These are phyloP conservation scores for Boletus pseudo-olivaceus DNA, from an alignment of 768 basidiomycete species.

Conservation along the genomic window DNA sequence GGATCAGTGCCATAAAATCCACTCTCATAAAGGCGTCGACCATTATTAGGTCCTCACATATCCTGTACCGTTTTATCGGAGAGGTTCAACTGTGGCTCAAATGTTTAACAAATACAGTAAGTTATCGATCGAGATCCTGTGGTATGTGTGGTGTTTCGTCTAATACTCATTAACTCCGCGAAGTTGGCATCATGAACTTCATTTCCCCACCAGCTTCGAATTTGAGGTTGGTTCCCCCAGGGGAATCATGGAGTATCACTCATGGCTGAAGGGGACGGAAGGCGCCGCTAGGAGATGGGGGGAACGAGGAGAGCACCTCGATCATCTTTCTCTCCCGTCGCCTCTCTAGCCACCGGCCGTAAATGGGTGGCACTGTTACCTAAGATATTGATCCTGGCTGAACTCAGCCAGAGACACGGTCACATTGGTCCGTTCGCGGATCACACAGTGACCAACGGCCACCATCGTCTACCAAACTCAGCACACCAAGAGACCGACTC, in stretches of 20 bases:
- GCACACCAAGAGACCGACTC: too few species aligned
- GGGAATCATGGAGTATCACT: neutral
- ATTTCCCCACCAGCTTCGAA: neutral
- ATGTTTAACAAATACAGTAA: neutral
- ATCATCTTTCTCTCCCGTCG: neutral
- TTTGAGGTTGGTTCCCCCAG: neutral
- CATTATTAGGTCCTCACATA: too few species aligned
- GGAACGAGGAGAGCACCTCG: neutral
- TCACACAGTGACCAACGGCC: neutral
- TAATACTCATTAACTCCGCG: slow-evolving; percentile 1
- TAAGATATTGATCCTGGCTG: neutral
- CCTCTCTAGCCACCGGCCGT: neutral
- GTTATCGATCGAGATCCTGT: slow-evolving; percentile 1
- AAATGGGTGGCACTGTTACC: neutral
- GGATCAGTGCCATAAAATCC: neutral
- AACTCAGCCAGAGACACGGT: neutral
- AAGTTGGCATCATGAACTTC: neutral
- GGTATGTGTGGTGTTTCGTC: neutral
- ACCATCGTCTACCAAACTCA: too few species aligned
- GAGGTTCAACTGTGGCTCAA: neutral
- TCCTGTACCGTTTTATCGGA: neutral
- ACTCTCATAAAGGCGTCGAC: neutral
- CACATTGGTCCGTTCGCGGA: neutral
- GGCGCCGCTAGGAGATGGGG: neutral
- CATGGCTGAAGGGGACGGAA: neutral